Percentiles rank a stretch among this genome's conserved stretches.
Conservation (phyloP, 768 basidiomycete species). For the Auricularia auricula-judae region DNA sequence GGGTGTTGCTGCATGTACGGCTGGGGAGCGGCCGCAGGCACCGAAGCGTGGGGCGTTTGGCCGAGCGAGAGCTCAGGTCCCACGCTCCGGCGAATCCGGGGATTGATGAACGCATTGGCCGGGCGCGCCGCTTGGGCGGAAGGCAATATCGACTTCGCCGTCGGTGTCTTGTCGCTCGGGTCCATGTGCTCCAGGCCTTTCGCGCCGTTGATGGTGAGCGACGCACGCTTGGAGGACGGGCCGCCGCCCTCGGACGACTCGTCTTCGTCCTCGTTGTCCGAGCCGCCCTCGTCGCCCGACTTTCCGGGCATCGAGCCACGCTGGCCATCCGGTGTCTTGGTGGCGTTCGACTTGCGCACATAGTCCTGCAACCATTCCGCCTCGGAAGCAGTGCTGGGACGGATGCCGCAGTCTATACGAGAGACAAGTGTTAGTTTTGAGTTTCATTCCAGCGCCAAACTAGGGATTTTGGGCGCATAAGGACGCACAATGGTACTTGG, state of each 20-base stretch:
- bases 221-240: constrained; percentile 63
- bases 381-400: constrained; percentile 82
- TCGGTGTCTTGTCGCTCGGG: constrained; percentile 76
- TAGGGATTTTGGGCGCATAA: constrained; percentile 3
- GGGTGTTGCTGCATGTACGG: constrained; percentile 34
- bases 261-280: constrained; percentile 80
- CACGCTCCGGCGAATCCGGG: constrained; percentile 1
- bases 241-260: constrained; percentile 59
- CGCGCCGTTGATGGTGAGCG: constrained; percentile 52
- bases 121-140: constrained; percentile 60
- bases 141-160: constrained; percentile 62
- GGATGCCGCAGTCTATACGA: constrained; percentile 74
- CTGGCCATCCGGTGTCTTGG: constrained; percentile 58
- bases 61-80: neutral
- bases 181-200: constrained; percentile 57
- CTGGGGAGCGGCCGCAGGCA: constrained; percentile 18
- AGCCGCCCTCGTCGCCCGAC: constrained; percentile 52
- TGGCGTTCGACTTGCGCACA: constrained; percentile 81
- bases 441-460: constrained; percentile 8
- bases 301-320: constrained; percentile 55
- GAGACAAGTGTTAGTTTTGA: constrained; percentile 9
- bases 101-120: constrained; percentile 32
- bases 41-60: neutral
- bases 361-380: constrained; percentile 89
- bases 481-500: constrained; percentile 86